A percentile compares a stretch with the other conserved stretches of the same genome.
Evolutionary conservation across 2,329 filamentous ascomycete genomes (phyloP).

Genomic region (Diaporthe vaccinii): DNA sequence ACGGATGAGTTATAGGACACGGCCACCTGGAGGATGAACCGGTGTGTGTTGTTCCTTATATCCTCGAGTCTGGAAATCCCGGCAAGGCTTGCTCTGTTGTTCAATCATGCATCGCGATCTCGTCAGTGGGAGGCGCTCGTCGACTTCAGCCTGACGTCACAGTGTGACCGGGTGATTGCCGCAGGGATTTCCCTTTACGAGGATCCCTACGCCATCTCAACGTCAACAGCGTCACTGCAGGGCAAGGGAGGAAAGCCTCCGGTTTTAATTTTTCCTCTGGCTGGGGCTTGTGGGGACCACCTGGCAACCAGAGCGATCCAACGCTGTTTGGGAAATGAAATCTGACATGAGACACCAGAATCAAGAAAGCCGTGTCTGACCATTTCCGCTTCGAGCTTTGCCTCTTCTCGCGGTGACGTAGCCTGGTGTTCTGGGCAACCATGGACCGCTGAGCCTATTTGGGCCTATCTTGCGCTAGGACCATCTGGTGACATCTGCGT

Average conservation of each 20-base stretch:
- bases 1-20: conserved; percentile 16
- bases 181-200: conserved; percentile 22
- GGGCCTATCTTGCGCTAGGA: not conserved
- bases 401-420: conserved; percentile 19
- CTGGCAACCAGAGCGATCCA: not conserved
- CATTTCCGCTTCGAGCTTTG: conserved; percentile 9
- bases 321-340: conserved; percentile 24
- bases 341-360: conserved; percentile 28
- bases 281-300: not conserved
- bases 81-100: not conserved
- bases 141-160: conserved; percentile 18
- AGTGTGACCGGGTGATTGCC: conserved; percentile 28
- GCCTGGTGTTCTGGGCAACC: not conserved
- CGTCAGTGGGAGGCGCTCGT: not conserved
- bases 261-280: not conserved
- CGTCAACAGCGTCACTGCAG: conserved; percentile 24
- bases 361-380: conserved; percentile 19
- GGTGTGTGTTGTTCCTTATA: conserved; percentile 20
- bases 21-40: not conserved
- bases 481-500: conserved; percentile 1
- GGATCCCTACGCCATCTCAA: conserved; percentile 29
- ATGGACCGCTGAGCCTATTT: not conserved
- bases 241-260: conserved; percentile 16
- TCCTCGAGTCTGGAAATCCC: not conserved
- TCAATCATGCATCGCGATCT: not conserved